Conservation (phyloP, 768 basidiomycete species). For the Sistotremastrum suecicum region DNA sequence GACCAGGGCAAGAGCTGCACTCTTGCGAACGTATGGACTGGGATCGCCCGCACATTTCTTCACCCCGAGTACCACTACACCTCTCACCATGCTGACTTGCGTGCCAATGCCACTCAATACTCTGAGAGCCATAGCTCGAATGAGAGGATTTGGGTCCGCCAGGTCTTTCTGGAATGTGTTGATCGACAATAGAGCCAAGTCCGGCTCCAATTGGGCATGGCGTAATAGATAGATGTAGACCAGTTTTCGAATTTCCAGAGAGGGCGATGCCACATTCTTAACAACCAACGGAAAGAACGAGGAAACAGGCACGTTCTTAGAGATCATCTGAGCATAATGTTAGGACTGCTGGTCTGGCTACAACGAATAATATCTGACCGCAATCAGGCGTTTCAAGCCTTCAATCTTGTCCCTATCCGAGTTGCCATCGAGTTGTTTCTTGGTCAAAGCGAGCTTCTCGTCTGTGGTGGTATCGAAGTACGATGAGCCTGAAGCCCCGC, state of each 20-base stretch:
- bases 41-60: constrained; percentile 85
- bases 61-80: constrained; percentile 74
- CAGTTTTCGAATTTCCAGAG: constrained; percentile 89
- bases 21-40: constrained; percentile 91
- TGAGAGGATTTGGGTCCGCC: constrained; percentile 81
- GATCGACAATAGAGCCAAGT: constrained; percentile 88
- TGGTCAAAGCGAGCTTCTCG: constrained; percentile 59
- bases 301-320: constrained; percentile 82
- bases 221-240: constrained; percentile 96
- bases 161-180: constrained; percentile 98
- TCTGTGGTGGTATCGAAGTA: constrained; percentile 68
- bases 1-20: constrained; percentile 79
- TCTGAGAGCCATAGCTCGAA: constrained; percentile 90
- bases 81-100: constrained; percentile 75
- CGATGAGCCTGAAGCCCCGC: constrained; percentile 37
- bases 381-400: constrained; percentile 89
- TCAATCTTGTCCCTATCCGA: constrained; percentile 87
- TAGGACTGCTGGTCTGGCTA: constrained; percentile 1
- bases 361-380: constrained; percentile 22
- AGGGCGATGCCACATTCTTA: constrained; percentile 88
- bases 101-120: constrained; percentile 71
- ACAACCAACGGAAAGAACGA: constrained; percentile 95
- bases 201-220: constrained; percentile 87
- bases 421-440: constrained; percentile 74
- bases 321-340: constrained; percentile 54